These are phyloP conservation scores for Intubia oerlemansii DNA, from an alignment of 2,329 filamentous ascomycete genomes.

Conservation along the genomic window DNA sequence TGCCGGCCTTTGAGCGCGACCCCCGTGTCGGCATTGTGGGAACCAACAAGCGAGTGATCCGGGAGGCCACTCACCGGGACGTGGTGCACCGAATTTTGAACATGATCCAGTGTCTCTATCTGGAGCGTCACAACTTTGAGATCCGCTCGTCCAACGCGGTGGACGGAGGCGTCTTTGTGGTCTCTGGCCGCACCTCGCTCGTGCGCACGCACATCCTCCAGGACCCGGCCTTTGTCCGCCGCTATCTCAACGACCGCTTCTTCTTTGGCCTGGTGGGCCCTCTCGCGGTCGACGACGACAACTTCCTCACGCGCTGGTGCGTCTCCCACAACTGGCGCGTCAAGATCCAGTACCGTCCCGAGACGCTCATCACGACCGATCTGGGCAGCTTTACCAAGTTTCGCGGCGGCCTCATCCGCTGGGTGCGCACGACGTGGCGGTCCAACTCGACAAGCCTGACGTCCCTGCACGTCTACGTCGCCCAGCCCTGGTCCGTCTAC, in stretches of 20 bases:
- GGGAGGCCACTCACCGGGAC: slow-evolving; percentile 11
- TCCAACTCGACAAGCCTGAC: slow-evolving; percentile 29
- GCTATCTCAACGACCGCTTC: slow-evolving; percentile 28
- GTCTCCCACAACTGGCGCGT: slow-evolving; percentile 28
- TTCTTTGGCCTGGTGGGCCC: slow-evolving; percentile 21
- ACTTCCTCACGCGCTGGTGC: slow-evolving; percentile 34
- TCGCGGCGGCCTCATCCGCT: slow-evolving; percentile 28
- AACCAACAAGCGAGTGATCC: slow-evolving; percentile 30
- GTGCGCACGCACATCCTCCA: slow-evolving; percentile 28
- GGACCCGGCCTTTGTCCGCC: slow-evolving; percentile 17
- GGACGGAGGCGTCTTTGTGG: slow-evolving; percentile 35
- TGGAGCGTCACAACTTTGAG: slow-evolving; percentile 41
- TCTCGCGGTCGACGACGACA: slow-evolving; percentile 37
- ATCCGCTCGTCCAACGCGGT: slow-evolving; percentile 30
- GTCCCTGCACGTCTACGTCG: slow-evolving; percentile 16
- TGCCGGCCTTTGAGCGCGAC: slow-evolving; percentile 22
- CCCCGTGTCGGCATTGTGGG: slow-evolving; percentile 28
- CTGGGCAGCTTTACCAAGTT: slow-evolving; percentile 27
- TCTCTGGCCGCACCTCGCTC: slow-evolving; percentile 31
- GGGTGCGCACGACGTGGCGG: slow-evolving; percentile 36
- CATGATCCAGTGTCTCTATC: slow-evolving; percentile 34
- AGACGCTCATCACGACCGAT: slow-evolving; percentile 27
- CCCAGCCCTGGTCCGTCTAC: slow-evolving; percentile 30
- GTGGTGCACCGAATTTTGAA: slow-evolving; percentile 21
- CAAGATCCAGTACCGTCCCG: slow-evolving; percentile 27